These are phyloP conservation scores for Backusella westeae DNA, from an alignment of 192 early-diverging fungal species.

Conservation along the genomic window DNA sequence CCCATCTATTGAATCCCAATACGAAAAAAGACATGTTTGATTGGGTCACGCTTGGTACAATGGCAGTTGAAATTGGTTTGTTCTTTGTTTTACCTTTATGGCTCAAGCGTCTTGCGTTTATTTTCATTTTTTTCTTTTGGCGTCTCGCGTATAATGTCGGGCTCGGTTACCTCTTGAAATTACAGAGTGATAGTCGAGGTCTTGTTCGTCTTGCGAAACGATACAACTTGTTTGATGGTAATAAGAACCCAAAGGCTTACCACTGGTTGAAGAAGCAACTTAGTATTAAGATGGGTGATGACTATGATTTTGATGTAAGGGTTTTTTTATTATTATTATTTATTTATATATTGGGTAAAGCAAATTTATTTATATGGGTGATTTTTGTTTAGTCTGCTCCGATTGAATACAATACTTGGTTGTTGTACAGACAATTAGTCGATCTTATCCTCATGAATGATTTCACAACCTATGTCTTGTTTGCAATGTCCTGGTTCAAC, in stretches of 20 bases:
- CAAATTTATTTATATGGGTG: not conserved
- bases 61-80: conserved; percentile 62
- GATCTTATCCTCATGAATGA: conserved; percentile 94
- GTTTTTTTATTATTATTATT: not conserved
- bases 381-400: conserved; percentile 59
- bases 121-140: conserved; percentile 84
- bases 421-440: conserved; percentile 91
- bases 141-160: conserved; percentile 83
- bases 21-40: conserved; percentile 78
- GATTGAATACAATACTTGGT: conserved; percentile 95
- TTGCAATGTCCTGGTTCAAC: conserved; percentile 81
- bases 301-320: conserved; percentile 76
- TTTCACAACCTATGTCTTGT: conserved; percentile 79
- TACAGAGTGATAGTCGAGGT: conserved; percentile 72
- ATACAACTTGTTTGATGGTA: conserved; percentile 63
- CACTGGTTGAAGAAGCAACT: conserved; percentile 65
- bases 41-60: conserved; percentile 58
- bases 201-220: conserved; percentile 72
- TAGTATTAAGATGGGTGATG: conserved; percentile 74
- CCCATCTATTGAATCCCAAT: conserved; percentile 67
- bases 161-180: conserved; percentile 79
- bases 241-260: conserved; percentile 51
- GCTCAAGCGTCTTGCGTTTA: conserved; percentile 57
- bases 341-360: not conserved
- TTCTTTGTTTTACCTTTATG: conserved; percentile 62